These are phyloP conservation scores for Fistulifera solaris DNA, from an alignment of 108 stramenopile genomes.

Conservation along the genomic window DNA sequence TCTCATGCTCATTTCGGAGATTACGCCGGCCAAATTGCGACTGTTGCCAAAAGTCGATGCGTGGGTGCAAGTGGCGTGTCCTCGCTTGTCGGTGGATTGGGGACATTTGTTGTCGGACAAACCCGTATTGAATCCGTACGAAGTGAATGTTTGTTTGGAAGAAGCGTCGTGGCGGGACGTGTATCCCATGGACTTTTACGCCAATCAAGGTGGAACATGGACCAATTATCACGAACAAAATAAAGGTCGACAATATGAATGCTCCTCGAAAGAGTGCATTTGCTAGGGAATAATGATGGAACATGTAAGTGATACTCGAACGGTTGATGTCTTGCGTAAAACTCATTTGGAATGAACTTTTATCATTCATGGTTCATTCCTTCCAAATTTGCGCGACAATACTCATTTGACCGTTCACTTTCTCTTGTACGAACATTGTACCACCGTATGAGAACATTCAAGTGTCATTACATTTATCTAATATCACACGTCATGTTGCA, in stretches of 20 bases:
- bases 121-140: constrained; percentile 88
- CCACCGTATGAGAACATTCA: no score
- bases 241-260: constrained; percentile 20
- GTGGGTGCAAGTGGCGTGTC: constrained; percentile 99
- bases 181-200: constrained; percentile 98
- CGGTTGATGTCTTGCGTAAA: neutral
- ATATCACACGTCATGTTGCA: no score
- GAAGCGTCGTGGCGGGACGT: constrained; percentile 41
- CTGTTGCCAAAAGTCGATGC: constrained; percentile 65
- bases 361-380: neutral
- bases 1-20: constrained; percentile 85
- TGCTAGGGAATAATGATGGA: neutral
- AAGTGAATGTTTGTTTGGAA: constrained; percentile 83
- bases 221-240: constrained; percentile 79
- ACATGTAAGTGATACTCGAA: neutral
- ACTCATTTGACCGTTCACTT: neutral
- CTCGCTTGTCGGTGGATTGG: constrained; percentile 95
- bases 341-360: neutral
- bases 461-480: no score
- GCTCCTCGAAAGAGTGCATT: neutral
- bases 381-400: neutral
- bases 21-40: constrained; percentile 83
- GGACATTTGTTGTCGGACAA: constrained; percentile 64
- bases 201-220: constrained; percentile 85
- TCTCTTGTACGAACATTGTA: no score